These are phyloP conservation scores for Curvularia verruculosa DNA, from an alignment of 2,329 filamentous ascomycete species.

Conservation along the genomic window DNA sequence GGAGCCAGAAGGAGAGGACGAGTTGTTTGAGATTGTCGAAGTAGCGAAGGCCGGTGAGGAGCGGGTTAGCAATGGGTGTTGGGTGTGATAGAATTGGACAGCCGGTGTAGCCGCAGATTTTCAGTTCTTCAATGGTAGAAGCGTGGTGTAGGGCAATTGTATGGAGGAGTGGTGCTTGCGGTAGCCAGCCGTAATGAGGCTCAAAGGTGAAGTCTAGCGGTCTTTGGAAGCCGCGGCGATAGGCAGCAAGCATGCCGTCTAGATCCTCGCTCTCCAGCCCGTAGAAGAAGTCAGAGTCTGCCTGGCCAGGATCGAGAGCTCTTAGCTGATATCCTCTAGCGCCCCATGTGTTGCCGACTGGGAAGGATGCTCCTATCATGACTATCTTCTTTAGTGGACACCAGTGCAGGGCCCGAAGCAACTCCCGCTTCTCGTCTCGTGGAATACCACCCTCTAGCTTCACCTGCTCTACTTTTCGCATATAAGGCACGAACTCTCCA, in stretches of 20 bases:
- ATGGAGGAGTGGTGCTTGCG: constrained; percentile 49
- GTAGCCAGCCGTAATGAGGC: constrained; percentile 51
- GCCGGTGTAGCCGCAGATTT: constrained; percentile 57
- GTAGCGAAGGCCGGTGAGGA: constrained; percentile 50
- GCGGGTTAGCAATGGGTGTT: constrained; percentile 46
- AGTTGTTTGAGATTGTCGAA: constrained; percentile 52
- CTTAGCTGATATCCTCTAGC: constrained; percentile 41
- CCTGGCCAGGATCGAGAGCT: constrained; percentile 34
- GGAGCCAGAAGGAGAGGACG: constrained; percentile 52
- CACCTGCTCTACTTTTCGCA: constrained; percentile 52
- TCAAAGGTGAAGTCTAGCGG: constrained; percentile 38
- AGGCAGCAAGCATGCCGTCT: constrained; percentile 31
- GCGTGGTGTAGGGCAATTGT: constrained; percentile 52
- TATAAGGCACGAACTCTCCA: constrained; percentile 50
- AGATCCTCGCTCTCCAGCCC: constrained; percentile 41
- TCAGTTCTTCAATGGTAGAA: constrained; percentile 52
- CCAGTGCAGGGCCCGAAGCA: constrained; percentile 50
- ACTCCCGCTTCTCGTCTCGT: constrained; percentile 55
- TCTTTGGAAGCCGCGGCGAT: constrained; percentile 28
- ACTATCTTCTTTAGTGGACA: constrained; percentile 54
- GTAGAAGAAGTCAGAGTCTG: constrained; percentile 22
- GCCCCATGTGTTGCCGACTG: constrained; percentile 56
- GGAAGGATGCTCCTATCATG: constrained; percentile 53
- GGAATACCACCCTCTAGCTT: constrained; percentile 57
- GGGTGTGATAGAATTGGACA: constrained; percentile 49